Evolutionary conservation across 1,284 basidiomycete genomes (phyloP), one percentile per base, ranked within the genome.

Genomic region (Pulveroboletus sp.): DNA sequence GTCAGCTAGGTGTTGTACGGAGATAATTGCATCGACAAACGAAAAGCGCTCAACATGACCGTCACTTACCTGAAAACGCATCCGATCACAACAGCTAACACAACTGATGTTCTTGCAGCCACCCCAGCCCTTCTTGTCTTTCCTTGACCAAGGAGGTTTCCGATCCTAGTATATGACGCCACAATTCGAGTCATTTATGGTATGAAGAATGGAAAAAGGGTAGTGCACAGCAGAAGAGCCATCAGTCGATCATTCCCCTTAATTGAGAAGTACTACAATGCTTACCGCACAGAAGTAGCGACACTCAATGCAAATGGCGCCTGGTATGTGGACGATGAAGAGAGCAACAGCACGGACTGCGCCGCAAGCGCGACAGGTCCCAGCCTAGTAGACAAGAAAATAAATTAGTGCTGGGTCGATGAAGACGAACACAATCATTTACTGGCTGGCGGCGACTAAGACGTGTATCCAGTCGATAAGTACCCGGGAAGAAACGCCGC

Each of bases 281-380:
- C 78, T 46, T 68, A 89, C 83, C 95, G 84, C 29, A 97, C 94
- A 36, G 93, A 89, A 1, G 89, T 79, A 2, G 94, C 93, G 6
- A 95, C 82, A 54, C 88, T 84, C 24, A 96, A 75, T 0, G 92
- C 85, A 62, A 87, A 93, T 0, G 94, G 94, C 2, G 89, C 89
- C 70, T 97, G 94, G 71, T 86, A 96, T 7, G 91, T 90, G 4
- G 87, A 86, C 4, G 91, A 87, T 18, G 80, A 83, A 54, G 85
- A 91, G 4, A 90, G 83, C 5, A 93, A 77, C 12, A 93, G 74
- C 2, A 94, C 86, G 2, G 87, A 90, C 68, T 94, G 89, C 0
- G 85, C 81, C 2, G 90, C 90, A 10, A 91, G 80, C 14, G 80
- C 71, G 12, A 81, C 76, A 2, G 88, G 81, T 2, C 88, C 86